These are phyloP conservation scores for Phytophthora palmivora DNA, from an alignment of 352 stramenopile species.

Conservation along the genomic window DNA sequence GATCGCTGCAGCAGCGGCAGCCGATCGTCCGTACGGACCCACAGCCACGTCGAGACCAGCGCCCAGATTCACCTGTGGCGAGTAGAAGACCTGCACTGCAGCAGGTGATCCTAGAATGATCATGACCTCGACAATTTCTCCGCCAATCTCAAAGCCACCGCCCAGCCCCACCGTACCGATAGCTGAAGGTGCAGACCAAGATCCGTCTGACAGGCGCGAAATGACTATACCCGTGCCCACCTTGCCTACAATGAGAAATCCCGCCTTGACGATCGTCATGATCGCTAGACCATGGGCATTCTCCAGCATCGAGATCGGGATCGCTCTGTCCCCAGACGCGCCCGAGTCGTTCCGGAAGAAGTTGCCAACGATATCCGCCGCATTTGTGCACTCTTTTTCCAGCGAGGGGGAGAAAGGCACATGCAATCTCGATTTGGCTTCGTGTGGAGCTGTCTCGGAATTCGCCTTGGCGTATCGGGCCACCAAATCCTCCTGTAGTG, in stretches of 20 bases:
- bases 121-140: conserved; percentile 91
- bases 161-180: conserved; percentile 87
- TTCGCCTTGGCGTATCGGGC: conserved; percentile 50
- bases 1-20: conserved; percentile 60
- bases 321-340: conserved; percentile 46
- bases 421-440: conserved; percentile 50
- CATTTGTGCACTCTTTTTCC: conserved; percentile 67
- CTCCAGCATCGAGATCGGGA: conserved; percentile 58
- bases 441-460: conserved; percentile 46
- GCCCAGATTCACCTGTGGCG: conserved; percentile 85
- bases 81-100: conserved; percentile 87
- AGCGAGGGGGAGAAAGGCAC: conserved; percentile 62
- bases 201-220: conserved; percentile 64
- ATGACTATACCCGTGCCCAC: conserved; percentile 84
- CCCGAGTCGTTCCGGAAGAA: conserved; percentile 70
- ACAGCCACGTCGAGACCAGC: conserved; percentile 87
- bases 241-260: conserved; percentile 68
- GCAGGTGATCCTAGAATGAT: conserved; percentile 91
- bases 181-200: conserved; percentile 90
- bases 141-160: conserved; percentile 85
- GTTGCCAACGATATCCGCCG: conserved; percentile 71
- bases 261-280: conserved; percentile 61
- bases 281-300: conserved; percentile 62
- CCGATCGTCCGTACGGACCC: conserved; percentile 83
- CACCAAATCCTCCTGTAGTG: conserved; percentile 59